These are phyloP conservation scores for Fusarium penzigii DNA, from an alignment of 2,329 filamentous ascomycete species.

Conservation along the genomic window DNA sequence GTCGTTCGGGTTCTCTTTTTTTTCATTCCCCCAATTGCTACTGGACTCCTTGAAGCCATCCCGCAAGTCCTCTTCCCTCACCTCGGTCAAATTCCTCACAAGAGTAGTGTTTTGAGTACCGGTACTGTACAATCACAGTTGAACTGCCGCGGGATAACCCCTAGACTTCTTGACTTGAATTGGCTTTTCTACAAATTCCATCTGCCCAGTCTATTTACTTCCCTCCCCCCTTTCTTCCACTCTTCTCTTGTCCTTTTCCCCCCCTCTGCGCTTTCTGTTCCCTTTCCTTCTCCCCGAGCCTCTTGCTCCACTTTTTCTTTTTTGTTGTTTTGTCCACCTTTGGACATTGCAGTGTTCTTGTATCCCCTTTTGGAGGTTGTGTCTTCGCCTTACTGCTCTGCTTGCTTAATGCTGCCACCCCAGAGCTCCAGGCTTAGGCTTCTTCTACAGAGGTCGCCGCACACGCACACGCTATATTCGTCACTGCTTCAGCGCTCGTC, in stretches of 20 bases:
- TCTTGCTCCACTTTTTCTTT: constrained; percentile 18
- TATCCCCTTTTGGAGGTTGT: no score
- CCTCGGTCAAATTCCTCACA: no score
- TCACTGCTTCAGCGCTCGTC: constrained; percentile 6
- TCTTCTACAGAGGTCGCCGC: constrained; percentile 23
- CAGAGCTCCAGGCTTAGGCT: constrained; percentile 13
- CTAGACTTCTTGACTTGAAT: no score
- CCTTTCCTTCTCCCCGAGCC: constrained; percentile 28
- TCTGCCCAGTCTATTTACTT: background rate
- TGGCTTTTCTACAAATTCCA: no score
- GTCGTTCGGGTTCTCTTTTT: background rate
- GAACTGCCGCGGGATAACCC: no score
- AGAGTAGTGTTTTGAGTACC: no score
- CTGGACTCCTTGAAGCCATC: background rate
- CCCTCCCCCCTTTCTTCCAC: constrained; percentile 2
- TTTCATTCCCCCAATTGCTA: background rate
- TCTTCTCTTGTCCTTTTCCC: constrained; percentile 3
- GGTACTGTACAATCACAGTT: no score
- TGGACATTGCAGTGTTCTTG: no score
- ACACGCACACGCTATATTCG: constrained; percentile 6
- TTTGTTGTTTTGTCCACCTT: no score
- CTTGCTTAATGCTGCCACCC: constrained; percentile 22
- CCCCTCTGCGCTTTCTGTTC: constrained; percentile 20
- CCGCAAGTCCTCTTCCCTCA: background rate
- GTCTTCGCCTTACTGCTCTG: constrained; percentile 4